Conservation (phyloP, 2,329 filamentous ascomycete genomes). For the Balansia obtecta region DNA sequence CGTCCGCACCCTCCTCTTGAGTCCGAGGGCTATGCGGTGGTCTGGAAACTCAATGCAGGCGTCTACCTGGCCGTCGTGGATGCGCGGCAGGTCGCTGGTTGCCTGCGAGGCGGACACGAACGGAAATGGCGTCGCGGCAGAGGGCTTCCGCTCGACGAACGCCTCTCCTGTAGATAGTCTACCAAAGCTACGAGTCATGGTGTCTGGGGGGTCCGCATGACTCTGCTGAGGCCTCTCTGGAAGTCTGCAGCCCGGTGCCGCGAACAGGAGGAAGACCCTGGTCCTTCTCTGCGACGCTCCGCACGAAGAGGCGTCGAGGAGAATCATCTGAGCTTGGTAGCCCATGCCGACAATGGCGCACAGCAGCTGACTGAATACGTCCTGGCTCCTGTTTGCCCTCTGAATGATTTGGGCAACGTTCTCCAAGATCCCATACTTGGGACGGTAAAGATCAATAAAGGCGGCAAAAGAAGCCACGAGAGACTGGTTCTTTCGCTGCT, state of each 20-base stretch:
- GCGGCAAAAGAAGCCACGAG: constrained; percentile 66
- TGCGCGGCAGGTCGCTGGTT: constrained; percentile 45
- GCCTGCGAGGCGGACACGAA: constrained; percentile 41
- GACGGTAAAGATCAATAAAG: constrained; percentile 61
- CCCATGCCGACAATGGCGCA: constrained; percentile 63
- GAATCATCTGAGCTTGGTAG: constrained; percentile 59
- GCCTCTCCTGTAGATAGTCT: constrained; percentile 43
- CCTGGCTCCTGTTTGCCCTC: constrained; percentile 35
- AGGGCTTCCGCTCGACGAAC: constrained; percentile 38
- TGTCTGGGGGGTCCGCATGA: constrained; percentile 42
- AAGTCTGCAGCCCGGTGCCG: constrained; percentile 50
- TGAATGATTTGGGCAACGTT: constrained; percentile 60
- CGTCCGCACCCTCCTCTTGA: constrained; percentile 25
- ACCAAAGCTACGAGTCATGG: constrained; percentile 33
- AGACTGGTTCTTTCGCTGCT: constrained; percentile 58
- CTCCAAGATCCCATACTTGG: constrained; percentile 64
- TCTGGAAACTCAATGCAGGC: constrained; percentile 56
- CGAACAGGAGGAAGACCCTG: constrained; percentile 59
- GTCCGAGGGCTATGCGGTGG: constrained; percentile 40
- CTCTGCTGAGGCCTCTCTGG: constrained; percentile 45
- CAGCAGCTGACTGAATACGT: constrained; percentile 62
- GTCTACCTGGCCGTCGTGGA: constrained; percentile 48
- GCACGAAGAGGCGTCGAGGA: constrained; percentile 57
- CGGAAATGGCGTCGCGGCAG: constrained; percentile 42
- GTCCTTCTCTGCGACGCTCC: constrained; percentile 54